A percentile compares a stretch with the other conserved stretches of the same genome.
Conservation (phyloP, 352 stramenopile species). For the Phytophthora tentaculata region DNA sequence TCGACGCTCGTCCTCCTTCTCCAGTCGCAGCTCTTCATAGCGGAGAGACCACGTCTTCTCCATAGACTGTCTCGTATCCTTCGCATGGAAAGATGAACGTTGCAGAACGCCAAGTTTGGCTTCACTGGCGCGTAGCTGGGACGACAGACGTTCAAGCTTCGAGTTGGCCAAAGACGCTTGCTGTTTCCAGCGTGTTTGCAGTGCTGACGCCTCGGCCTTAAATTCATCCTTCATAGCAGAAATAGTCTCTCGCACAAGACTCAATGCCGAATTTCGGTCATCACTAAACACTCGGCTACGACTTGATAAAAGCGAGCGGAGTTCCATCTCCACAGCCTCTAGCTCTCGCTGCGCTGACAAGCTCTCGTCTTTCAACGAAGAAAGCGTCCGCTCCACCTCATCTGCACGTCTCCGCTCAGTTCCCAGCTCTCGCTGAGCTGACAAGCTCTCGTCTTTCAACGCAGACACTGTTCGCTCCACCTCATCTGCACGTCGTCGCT, state of each 20-base stretch:
- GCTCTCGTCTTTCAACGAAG: conserved; percentile 41
- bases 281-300: conserved; percentile 13
- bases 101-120: conserved; percentile 56
- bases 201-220: conserved; percentile 38
- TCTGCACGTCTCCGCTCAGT: conserved; percentile 48
- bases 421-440: conserved; percentile 42
- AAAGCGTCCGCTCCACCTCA: conserved; percentile 33
- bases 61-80: conserved; percentile 48
- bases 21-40: conserved; percentile 51
- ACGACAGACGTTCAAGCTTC: conserved; percentile 52
- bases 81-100: conserved; percentile 46
- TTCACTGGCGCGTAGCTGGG: conserved; percentile 54
- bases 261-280: conserved; percentile 12
- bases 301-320: conserved; percentile 36
- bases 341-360: conserved; percentile 44
- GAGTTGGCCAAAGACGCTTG: conserved; percentile 40
- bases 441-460: conserved; percentile 42
- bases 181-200: conserved; percentile 58
- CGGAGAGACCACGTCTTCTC: conserved; percentile 50
- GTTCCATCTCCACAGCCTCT: conserved; percentile 45
- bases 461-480: conserved; percentile 30
- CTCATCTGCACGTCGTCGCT: conserved; percentile 45
- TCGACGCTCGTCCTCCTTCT: conserved; percentile 49
- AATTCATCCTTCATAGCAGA: conserved; percentile 51
- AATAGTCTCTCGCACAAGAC: conserved; percentile 44